A percentile compares a stretch with the other conserved stretches of the same genome.
phyloP scores from a whole-genome alignment of 2,329 filamentous ascomycete genomes.

The Lachnellula occidentalis region DNA sequence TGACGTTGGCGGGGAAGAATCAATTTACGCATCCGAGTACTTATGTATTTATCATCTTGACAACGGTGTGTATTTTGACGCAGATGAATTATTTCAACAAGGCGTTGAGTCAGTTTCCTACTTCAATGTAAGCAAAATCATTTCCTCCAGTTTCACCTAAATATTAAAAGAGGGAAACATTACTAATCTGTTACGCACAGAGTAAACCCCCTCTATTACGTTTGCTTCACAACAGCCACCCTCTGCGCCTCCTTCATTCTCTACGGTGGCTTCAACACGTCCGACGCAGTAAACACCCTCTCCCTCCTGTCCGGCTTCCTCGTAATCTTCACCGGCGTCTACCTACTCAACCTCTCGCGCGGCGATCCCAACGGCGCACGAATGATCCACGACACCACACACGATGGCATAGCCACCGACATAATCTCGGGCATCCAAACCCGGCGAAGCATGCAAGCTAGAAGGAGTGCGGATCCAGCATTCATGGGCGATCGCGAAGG shows the following conservation, averaged over 20 bases:
- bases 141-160: neutral
- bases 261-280: slow-evolving; percentile 93
- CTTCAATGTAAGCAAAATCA: slow-evolving; percentile 76
- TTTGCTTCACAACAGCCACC: slow-evolving; percentile 93
- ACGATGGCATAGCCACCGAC: slow-evolving; percentile 83
- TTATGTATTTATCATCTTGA: slow-evolving; percentile 95
- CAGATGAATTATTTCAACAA: slow-evolving; percentile 99
- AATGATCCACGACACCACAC: slow-evolving; percentile 54
- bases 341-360: slow-evolving; percentile 91
- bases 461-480: slow-evolving; percentile 66
- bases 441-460: slow-evolving; percentile 84
- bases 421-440: slow-evolving; percentile 86
- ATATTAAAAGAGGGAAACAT: neutral
- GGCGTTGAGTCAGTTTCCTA: slow-evolving; percentile 91
- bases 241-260: slow-evolving; percentile 93
- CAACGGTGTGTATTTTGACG: slow-evolving; percentile 86
- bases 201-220: slow-evolving; percentile 81
- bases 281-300: slow-evolving; percentile 83
- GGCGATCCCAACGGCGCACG: slow-evolving; percentile 77
- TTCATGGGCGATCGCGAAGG: slow-evolving; percentile 67
- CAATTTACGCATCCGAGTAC: slow-evolving; percentile 94
- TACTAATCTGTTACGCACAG: slow-evolving; percentile 34
- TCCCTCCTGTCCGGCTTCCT: slow-evolving; percentile 91
- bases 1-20: slow-evolving; percentile 88
- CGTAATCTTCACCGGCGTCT: slow-evolving; percentile 91